These are phyloP conservation scores for Metschnikowia santaceciliae DNA, from an alignment of 805 yeast species.

Conservation along the genomic window DNA sequence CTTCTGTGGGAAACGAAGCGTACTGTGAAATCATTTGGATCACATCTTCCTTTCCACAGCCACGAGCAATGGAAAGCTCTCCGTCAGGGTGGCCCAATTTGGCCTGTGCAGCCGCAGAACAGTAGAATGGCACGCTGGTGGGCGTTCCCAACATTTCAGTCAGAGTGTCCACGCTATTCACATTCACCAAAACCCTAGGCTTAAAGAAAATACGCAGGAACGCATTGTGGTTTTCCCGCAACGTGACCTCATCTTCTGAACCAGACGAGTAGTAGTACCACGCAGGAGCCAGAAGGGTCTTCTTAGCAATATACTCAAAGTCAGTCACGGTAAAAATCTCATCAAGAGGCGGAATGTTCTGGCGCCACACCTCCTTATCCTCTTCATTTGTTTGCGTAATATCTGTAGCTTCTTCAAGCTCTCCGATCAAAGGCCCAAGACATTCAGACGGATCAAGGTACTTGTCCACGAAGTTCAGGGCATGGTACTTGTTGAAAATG, in stretches of 20 bases:
- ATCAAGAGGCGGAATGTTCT: conserved; percentile 29
- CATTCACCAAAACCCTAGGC: conserved; percentile 81
- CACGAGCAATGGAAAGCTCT: conserved; percentile 78
- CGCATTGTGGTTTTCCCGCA: conserved; percentile 88
- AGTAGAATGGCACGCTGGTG: conserved; percentile 75
- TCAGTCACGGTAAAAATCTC: conserved; percentile 33
- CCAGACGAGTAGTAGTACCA: conserved; percentile 72
- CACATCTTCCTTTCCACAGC: conserved; percentile 64
- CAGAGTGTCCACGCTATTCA: conserved; percentile 61
- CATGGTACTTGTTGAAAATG: conserved; percentile 39
- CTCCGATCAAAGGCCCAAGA: conserved; percentile 23
- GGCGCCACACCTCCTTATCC: conserved; percentile 15
- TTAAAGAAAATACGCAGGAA: conserved; percentile 85
- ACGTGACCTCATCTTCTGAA: conserved; percentile 86
- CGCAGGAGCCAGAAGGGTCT: conserved; percentile 29
- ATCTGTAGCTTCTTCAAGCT: conserved; percentile 13
- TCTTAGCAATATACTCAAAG: conserved; percentile 38
- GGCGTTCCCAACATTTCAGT: conserved; percentile 74
- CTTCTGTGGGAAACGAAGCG: conserved; percentile 86
- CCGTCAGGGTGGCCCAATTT: conserved; percentile 92
- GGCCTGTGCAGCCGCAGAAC: conserved; percentile 90
- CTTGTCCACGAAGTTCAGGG: conserved; percentile 19
- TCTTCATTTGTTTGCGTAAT: conserved; percentile 18
- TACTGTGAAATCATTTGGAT: conserved; percentile 92
- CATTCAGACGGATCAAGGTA: conserved; percentile 18